These are phyloP conservation scores for Centaurea solstitialis DNA, from an alignment of 129 eudicot species.

Conservation along the genomic window DNA sequence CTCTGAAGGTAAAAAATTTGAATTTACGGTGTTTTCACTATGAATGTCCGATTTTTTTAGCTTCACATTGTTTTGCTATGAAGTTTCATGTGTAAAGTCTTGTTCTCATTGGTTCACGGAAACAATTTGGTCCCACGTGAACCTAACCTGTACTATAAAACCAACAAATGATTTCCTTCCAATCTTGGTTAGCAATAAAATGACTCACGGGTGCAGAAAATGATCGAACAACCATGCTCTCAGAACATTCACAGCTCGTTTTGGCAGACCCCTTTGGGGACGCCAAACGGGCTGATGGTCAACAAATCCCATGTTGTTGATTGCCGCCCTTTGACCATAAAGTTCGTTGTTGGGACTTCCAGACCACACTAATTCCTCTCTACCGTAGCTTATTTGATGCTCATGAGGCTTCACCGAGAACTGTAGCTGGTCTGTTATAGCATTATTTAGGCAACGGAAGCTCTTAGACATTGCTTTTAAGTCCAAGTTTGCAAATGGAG, in stretches of 20 bases:
- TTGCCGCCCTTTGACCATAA: slow-evolving; percentile 33
- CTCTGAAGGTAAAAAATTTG: no score
- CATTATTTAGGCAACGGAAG: slow-evolving; percentile 56
- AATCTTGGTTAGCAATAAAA: background rate
- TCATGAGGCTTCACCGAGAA: slow-evolving; percentile 47
- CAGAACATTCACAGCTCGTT: slow-evolving; percentile 71
- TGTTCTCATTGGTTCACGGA: no score
- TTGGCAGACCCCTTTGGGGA: slow-evolving; percentile 83
- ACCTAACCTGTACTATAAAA: no score
- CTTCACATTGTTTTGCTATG: no score
- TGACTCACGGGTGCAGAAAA: slow-evolving; percentile 78
- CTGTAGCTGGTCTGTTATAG: slow-evolving; percentile 68
- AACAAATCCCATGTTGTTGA: slow-evolving; percentile 33
- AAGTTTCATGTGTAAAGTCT: no score
- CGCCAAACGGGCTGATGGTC: slow-evolving; percentile 75
- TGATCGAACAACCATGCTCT: slow-evolving; percentile 75
- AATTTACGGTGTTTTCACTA: no score
- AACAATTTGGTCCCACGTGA: no score
- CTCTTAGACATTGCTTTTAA: slow-evolving; percentile 64
- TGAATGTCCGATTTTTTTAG: no score
- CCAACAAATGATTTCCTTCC: background rate
- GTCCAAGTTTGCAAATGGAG: slow-evolving; percentile 69
- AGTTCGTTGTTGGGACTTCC: slow-evolving; percentile 35
- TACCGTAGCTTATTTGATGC: slow-evolving; percentile 31
- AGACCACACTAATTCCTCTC: slow-evolving; percentile 29